Evolutionary conservation across 2,329 filamentous ascomycete species (phyloP).

Genomic region (Talaromyces marneffei): DNA sequence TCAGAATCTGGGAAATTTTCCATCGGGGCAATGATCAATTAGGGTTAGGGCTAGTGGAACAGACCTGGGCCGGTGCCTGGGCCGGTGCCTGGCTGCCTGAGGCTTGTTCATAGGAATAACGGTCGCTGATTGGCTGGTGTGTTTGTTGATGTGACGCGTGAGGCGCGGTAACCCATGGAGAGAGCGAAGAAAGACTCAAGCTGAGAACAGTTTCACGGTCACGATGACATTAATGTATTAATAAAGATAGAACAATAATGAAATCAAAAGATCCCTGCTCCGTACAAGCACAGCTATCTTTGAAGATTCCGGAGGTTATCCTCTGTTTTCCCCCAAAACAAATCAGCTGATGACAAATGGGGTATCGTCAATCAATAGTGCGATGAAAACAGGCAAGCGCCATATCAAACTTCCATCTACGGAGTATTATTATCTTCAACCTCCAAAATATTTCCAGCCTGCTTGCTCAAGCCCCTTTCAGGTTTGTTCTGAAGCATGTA

Average conservation of each 20-base stretch:
- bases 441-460: not conserved
- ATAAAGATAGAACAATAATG: not conserved
- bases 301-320: not conserved
- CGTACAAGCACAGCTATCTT: not conserved
- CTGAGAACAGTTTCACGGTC: not conserved
- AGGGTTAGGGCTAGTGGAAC: not conserved
- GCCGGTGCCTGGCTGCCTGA: not conserved
- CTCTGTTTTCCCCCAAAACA: not conserved
- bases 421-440: not conserved
- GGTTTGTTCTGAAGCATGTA: not conserved
- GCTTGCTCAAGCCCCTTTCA: not conserved
- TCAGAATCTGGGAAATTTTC: not conserved
- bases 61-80: too few relatives aligned
- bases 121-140: not conserved
- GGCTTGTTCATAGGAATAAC: not conserved
- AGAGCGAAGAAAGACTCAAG: not conserved
- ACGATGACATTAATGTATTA: not conserved
- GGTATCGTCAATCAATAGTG: constrained; percentile 1
- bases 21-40: not conserved
- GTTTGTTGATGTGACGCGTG: constrained; percentile 10
- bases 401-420: constrained; percentile 4
- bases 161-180: constrained; percentile 2
- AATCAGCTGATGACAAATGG: constrained; percentile 5
- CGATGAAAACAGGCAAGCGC: constrained; percentile 8
- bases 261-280: not conserved